Base-by-base conservation (phyloP, 2,329 filamentous ascomycete genomes). In the Ophiostoma himal-ulmi region DNA sequence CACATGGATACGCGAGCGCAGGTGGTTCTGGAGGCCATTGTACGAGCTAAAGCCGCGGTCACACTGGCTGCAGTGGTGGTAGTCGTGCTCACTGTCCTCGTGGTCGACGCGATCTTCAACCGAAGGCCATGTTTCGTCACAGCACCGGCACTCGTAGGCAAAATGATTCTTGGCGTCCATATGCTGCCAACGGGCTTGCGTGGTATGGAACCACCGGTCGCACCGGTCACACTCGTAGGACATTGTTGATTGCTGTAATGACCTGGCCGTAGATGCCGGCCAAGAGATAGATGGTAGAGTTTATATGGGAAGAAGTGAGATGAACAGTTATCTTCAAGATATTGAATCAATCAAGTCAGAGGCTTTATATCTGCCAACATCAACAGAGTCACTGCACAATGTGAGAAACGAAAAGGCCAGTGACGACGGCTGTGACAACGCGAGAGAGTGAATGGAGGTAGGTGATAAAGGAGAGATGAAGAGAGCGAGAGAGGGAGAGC, bases 1-100 rank as follows among this genome's bases (percentile, higher is more conserved):
- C 0, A 79, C 79, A 74, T 90, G 87, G 65, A 76, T 74, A 5
- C 78, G 78, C 0, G 86, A 88, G 36, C 83, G 66, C 10, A 64
- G 14, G 34, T 68, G 66, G 52, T 65, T 39, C 36, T 67, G 13
- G 3, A 70, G 52, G 14, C n/a, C 10, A 8, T 68, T 62, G 17
- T 36, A 17, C 36, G 8, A n/a, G 52, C 64, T 64, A 22, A 37
- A 64, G 36, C 20, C 39, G 66, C 69, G 69, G 26, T 69, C 60
- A 17, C 68, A 69, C 8, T 11, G 17, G 1, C 5, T 20, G 41
- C 68, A 69, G 41, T 52, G 41, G 41, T 30, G 37, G 30, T 37
- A 48, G 41, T 30, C 11, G 65, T 70, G 67, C 1, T 4, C n/a
- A n/a, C 44, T 3, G 3, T n/a, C 34, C n/a, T 70, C 70, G 44